These are phyloP conservation scores for Platanus orientalis DNA, from an alignment of 164 flowering plant species.

Conservation along the genomic window DNA sequence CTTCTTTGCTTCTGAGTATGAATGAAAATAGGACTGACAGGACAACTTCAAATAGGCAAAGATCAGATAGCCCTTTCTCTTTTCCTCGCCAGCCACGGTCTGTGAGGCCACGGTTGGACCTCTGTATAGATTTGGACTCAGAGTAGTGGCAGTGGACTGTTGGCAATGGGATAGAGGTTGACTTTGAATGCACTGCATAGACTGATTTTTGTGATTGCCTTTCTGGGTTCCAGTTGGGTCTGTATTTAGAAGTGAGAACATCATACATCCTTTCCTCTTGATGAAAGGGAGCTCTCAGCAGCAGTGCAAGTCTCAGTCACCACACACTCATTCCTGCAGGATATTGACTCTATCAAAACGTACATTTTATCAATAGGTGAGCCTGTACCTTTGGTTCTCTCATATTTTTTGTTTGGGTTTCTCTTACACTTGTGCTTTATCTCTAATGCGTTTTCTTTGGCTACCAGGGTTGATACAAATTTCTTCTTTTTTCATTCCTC, in stretches of 20 bases:
- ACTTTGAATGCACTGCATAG: not conserved
- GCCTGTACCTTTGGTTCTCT: not conserved
- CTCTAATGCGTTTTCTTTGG: not conserved
- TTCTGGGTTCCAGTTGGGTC: not conserved
- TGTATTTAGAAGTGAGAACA: not conserved
- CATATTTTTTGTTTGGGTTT: not conserved
- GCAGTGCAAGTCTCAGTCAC: not conserved
- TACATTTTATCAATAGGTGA: not conserved
- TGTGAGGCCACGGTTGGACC: constrained; percentile 59
- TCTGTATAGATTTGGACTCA: constrained; percentile 82
- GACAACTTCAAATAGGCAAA: constrained; percentile 35
- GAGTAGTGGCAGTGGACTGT: constrained; percentile 29
- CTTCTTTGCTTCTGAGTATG: constrained; percentile 71
- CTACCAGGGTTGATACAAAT: not conserved
- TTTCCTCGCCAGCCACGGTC: constrained; percentile 85
- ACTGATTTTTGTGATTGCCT: not conserved
- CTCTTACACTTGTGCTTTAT: not conserved
- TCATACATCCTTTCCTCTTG: not conserved
- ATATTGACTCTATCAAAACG: not conserved
- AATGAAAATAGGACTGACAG: constrained; percentile 48
- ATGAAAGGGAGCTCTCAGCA: not conserved
- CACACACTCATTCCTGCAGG: not conserved
- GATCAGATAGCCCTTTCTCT: constrained; percentile 66
- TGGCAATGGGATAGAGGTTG: not conserved
- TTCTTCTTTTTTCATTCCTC: not conserved